Base-by-base conservation (phyloP, 2,329 filamentous ascomycete genomes). In the Lasiodiplodia sp. region DNA sequence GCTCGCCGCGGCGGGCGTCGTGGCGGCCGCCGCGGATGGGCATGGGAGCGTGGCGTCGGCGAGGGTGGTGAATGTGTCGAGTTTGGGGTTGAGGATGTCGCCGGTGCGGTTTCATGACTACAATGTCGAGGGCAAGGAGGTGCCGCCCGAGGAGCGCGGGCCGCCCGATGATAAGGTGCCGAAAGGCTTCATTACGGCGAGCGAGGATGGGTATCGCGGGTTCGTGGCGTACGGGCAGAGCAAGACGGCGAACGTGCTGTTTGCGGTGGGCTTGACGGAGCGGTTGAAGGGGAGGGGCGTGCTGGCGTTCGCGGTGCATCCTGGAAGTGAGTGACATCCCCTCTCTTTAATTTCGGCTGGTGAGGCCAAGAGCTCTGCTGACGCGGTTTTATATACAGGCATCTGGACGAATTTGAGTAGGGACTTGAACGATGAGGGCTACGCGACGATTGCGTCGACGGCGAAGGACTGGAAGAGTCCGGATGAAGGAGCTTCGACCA, bases 401-500 rank as follows among this genome's bases (percentile, higher is more conserved):
- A 64, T 64, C n/a, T 64, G 60, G 60, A 64, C 60, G 44, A 64
- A 64, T 16, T 7, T 66, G 51, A 66, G 60, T n/a, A 37, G 60
- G 12, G 60, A 64, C 21, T 14, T 64, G 44, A 28, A 52, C 31
- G 37, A 64, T 31, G 60, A 64, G 18, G 60, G 60, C 1, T 40
- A 52, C 25, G 47, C 47, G 47, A 47, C 60, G 23, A 64, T 64
- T 25, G 60, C 51, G 7, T 47, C 44, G 31, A 52, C 47, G 28
- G 60, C 60, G n/a, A 25, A 47, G 60, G 60, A 66, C 14, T 66
- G 34, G 0, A 77, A 78, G 71, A 75, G 52, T 7, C 62, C 75
- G 5, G 75, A 78, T 49, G 72, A 77, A 67, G 76, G 75, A 37
- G 69, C 74, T 6, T 74, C 76, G 40, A 77, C 76, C 57, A 75